Percentiles rank a stretch among this genome's conserved stretches.
These are phyloP conservation scores for Periconia sp. DNA, from an alignment of 2,329 filamentous ascomycete species.

Conservation along the genomic window DNA sequence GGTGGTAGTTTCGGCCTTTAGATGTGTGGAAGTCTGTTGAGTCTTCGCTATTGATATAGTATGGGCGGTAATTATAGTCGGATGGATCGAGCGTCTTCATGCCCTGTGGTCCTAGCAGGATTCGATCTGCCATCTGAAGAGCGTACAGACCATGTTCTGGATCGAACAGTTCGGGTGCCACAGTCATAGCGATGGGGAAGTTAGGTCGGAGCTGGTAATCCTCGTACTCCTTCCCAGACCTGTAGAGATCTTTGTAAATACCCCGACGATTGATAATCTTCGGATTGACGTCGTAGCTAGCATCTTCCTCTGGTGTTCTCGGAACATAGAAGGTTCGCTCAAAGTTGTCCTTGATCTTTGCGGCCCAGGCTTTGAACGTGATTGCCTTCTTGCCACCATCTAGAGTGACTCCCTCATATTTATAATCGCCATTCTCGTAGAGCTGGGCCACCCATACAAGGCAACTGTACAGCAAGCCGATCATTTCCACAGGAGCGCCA, in stretches of 20 bases:
- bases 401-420: conserved; percentile 74
- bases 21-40: conserved; percentile 87
- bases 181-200: conserved; percentile 94
- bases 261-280: conserved; percentile 84
- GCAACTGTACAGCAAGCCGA: conserved; percentile 88
- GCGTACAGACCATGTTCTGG: conserved; percentile 78
- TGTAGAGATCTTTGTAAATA: conserved; percentile 98
- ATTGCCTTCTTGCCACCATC: conserved; percentile 64
- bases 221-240: conserved; percentile 92
- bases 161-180: conserved; percentile 87
- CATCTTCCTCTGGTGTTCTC: conserved; percentile 70
- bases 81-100: conserved; percentile 95
- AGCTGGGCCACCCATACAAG: conserved; percentile 79
- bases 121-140: conserved; percentile 78
- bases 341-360: conserved; percentile 81
- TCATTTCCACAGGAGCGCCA: conserved; percentile 94
- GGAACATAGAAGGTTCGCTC: conserved; percentile 93
- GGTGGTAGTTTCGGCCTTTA: conserved; percentile 97
- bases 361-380: conserved; percentile 79
- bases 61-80: conserved; percentile 91
- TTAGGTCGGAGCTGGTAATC: conserved; percentile 97
- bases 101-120: conserved; percentile 83
- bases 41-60: conserved; percentile 95
- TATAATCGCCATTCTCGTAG: conserved; percentile 71
- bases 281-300: conserved; percentile 79